A percentile compares a stretch with the other conserved stretches of the same genome.
These are phyloP conservation scores for Thraustochytrium striatum DNA, from an alignment of 352 stramenopile genomes.

Conservation along the genomic window DNA sequence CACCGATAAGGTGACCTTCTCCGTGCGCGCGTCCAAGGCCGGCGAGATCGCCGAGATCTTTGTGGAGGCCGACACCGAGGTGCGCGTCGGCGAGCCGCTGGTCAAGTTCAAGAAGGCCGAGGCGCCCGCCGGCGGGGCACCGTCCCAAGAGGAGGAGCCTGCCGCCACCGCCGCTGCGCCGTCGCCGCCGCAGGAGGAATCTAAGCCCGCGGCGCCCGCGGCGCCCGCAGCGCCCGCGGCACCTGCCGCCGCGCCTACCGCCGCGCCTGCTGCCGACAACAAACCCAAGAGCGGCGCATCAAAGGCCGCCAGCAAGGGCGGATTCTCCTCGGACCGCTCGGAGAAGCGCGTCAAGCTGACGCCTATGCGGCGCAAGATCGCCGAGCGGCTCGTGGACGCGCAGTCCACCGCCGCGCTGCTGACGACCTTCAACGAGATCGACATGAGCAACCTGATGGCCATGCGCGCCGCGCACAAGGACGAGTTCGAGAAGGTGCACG, in stretches of 20 bases:
- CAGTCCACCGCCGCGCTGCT: conserved; percentile 97
- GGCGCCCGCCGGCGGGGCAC: conserved; percentile 55
- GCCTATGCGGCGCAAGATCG: conserved; percentile 87
- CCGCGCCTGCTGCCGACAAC: not conserved
- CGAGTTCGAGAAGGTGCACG: conserved; percentile 91
- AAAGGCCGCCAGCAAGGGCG: not conserved
- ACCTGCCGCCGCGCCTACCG: conserved; percentile 37
- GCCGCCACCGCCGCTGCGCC: conserved; percentile 53
- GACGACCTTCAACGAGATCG: conserved; percentile 97
- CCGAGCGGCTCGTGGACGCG: conserved; percentile 91
- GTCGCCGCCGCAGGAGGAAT: conserved; percentile 13
- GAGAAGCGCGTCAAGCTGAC: conserved; percentile 94
- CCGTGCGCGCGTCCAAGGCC: conserved; percentile 79
- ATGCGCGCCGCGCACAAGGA: conserved; percentile 81
- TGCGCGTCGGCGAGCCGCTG: conserved; percentile 86
- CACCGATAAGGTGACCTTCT: conserved; percentile 96
- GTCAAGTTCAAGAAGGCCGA: conserved; percentile 82
- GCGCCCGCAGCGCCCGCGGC: conserved; percentile 54
- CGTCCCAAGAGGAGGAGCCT: conserved; percentile 53
- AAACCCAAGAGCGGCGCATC: conserved; percentile 45
- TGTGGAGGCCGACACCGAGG: conserved; percentile 87
- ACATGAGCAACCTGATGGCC: conserved; percentile 92
- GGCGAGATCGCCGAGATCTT: conserved; percentile 86
- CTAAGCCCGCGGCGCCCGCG: conserved; percentile 49
- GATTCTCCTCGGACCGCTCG: conserved; percentile 43